Base-by-base conservation (phyloP, 495 filamentous ascomycete genomes). In the Pseudotulostoma volvatum region DNA sequence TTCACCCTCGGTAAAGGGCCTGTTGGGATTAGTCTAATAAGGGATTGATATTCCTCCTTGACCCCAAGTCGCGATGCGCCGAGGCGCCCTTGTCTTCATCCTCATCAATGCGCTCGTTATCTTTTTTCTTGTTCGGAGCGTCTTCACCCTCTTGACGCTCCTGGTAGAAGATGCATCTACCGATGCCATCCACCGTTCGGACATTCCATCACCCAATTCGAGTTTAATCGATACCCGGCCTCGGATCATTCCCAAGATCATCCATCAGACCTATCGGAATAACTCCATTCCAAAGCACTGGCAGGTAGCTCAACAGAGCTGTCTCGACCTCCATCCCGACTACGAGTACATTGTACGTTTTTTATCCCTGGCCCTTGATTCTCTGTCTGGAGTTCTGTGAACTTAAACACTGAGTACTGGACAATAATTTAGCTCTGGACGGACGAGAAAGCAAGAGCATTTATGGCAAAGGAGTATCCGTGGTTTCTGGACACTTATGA, bases 401-500 rank as follows among this genome's bases (percentile, higher is more conserved):
- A n/a, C n/a, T n/a, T n/a, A n/a, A n/a, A n/a, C n/a, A n/a, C n/a
- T n/a, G n/a, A n/a, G n/a, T 11, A 28, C 23, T 11, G 23, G 7
- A 31, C 23, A 17, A 42, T 25, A 8, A 3, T 37, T 4, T 40
- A 85, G 84, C 70, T 93, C n/a, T 93, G 85, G 85, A 90, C 85
- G 4, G 78, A 88, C 46, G 70, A 73, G 36, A 73, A 73, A 39
- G 73, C 80, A 36, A 70, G 79, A 40, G 72, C 78, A 3, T 85
- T 93, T 44, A 85, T 93, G 46, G 70, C 73, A 33, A 58, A 62
- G 21, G 71, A 86, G 57, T 90, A 93, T 48, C 74, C 81, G 1
- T 92, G 82, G 81, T 93, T 93, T 63, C 67, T 88, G 20, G 72
- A 73, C 18, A 86, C 82, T 1, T 93, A 81, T 47, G 81, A 86